phyloP scores from a whole-genome alignment of 495 filamentous ascomycete genomes.

The Elaphomyces granulatus region DNA sequence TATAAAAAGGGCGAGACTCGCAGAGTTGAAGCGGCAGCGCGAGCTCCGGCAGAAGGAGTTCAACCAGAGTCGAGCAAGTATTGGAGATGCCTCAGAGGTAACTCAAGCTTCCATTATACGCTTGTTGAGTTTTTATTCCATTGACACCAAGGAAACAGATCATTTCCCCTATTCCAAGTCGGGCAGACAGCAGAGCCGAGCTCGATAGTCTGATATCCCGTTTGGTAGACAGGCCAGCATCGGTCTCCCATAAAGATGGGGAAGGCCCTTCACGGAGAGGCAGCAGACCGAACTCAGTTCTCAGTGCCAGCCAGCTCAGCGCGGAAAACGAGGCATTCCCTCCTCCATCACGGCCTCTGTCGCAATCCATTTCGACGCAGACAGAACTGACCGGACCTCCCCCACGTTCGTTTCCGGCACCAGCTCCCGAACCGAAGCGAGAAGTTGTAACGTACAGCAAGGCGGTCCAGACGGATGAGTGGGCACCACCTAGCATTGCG shows the following conservation, averaged over 20 bases:
- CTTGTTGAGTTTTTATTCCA: not conserved
- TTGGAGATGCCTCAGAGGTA: slow-evolving; percentile 44
- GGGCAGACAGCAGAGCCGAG: slow-evolving; percentile 58
- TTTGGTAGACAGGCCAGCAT: slow-evolving; percentile 62
- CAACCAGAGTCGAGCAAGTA: slow-evolving; percentile 44
- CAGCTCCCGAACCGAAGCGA: slow-evolving; percentile 54
- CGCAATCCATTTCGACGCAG: slow-evolving; percentile 44
- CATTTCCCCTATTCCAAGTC: slow-evolving; percentile 50
- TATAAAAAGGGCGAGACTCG: slow-evolving; percentile 87
- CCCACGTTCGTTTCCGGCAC: slow-evolving; percentile 56
- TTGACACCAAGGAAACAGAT: slow-evolving; percentile 31
- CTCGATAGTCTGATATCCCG: slow-evolving; percentile 70
- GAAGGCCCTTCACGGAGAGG: slow-evolving; percentile 52
- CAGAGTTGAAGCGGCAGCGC: slow-evolving; percentile 84
- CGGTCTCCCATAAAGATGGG: slow-evolving; percentile 54
- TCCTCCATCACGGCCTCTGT: slow-evolving; percentile 24
- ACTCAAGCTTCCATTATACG: slow-evolving; percentile 1
- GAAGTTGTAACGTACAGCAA: slow-evolving; percentile 92
- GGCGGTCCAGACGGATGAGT: slow-evolving; percentile 66
- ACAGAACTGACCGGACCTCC: slow-evolving; percentile 53
- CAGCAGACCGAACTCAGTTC: slow-evolving; percentile 71
- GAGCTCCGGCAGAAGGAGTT: slow-evolving; percentile 66
- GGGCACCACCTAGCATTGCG: slow-evolving; percentile 14
- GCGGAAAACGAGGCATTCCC: slow-evolving; percentile 43
- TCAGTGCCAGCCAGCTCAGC: slow-evolving; percentile 61